A percentile compares a stretch with the other conserved stretches of the same genome.
Evolutionary conservation across 1,284 basidiomycete species (phyloP).

Genomic region (Leccinum cinnamomeum): DNA sequence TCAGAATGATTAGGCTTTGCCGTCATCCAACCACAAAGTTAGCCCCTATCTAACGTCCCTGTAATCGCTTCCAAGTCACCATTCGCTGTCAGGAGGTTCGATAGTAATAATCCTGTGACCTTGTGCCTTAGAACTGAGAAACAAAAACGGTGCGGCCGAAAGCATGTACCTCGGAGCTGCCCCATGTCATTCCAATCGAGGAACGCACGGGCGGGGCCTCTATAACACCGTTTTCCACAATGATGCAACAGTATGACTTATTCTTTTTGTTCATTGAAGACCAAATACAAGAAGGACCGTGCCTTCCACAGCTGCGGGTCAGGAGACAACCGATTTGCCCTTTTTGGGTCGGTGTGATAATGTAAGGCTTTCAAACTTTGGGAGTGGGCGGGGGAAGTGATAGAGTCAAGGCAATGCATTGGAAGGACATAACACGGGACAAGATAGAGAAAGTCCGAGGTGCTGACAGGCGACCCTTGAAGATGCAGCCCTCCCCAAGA

Average conservation of each 20-base stretch:
- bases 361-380: not conserved
- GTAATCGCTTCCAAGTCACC: not conserved
- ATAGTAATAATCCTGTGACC: constrained; percentile 5
- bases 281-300: constrained; percentile 5
- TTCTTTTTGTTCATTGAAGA: constrained; percentile 7
- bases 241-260: not conserved
- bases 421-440: not conserved
- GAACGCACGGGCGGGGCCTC: constrained; percentile 18
- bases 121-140: constrained; percentile 1
- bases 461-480: not conserved
- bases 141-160: constrained; percentile 6
- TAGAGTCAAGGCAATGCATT: constrained; percentile 8
- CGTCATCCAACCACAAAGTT: constrained; percentile 9
- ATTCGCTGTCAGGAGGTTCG: constrained; percentile 10
- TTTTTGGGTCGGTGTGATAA: not conserved
- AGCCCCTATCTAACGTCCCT: constrained; percentile 15
- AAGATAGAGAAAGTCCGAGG: not conserved
- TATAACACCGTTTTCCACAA: constrained; percentile 17
- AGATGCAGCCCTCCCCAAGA: not conserved
- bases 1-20: not conserved
- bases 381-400: not conserved
- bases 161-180: constrained; percentile 13
- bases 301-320: constrained; percentile 4
- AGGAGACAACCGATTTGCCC: constrained; percentile 13
- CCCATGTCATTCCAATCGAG: not conserved